Evolutionary conservation across 352 stramenopile genomes (phyloP), one percentile per base, ranked within the genome.

Genomic region (Phytophthora syringae): DNA sequence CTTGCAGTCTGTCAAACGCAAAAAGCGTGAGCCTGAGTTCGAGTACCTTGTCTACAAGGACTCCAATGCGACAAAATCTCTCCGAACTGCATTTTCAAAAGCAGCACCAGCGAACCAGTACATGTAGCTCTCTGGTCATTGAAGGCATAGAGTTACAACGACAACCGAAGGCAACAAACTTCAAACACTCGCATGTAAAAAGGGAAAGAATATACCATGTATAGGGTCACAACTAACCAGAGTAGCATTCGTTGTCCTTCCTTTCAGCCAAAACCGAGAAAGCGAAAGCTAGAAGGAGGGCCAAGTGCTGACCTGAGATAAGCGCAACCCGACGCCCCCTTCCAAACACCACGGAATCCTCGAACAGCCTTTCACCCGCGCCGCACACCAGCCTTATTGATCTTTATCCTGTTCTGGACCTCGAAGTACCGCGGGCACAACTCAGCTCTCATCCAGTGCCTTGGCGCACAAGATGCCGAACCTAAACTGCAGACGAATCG

Each of bases 21-120:
- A 80, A 27, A 91, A 90, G 59, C 79, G 82, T 11, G 75, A 84
- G 37, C 54, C 80, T 2, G 85, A 92, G 56, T 89, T 82, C 34
- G 81, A 88, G 10, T 95, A 79, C 45, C 71, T 92, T 15, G 72
- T 93, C 21, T 94, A 93, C 82, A 91, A 89, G 55, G 72, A 90
- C 32, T 56, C 50, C 0, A 9, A 49, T 3, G 54, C 32, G n/a
- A 43, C 73, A 48, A 28, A 32, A 24, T 53, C 56, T 11, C 42
- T 82, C 1, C 48, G 25, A 30, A 51, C 63, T 43, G 63, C 56
- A 42, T 73, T 79, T 51, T 64, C 56, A 9, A 37, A 32, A 54
- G 11, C 44, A 45, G 39, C 28, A 49, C 27, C 57, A n/a, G n/a
- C n/a, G n/a, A n/a, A n/a, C n/a, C n/a, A n/a, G n/a, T n/a, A n/a